Base-by-base conservation (phyloP, 73 alveolate genomes). In the Paramecium biaurelia region DNA sequence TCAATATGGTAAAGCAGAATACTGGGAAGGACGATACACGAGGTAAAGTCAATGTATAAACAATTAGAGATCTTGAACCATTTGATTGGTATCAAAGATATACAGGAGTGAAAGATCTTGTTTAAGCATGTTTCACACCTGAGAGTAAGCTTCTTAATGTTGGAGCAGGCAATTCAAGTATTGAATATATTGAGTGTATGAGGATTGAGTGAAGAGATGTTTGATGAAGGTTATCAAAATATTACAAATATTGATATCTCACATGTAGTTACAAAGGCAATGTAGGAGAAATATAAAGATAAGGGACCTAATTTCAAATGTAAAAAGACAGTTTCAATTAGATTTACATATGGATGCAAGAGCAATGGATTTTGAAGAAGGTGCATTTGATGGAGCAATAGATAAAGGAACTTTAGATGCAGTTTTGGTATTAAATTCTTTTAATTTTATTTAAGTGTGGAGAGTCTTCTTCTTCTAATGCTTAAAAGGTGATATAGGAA, bases 1-100 rank as follows among this genome's bases (percentile, higher is more conserved):
- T 57, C 97, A 97, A 93, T 98, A 97, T 96, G 99, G 99, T 74
- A 98, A 97, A 90, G 97, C 98, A 59, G 99, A 98, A 86, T 98
- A 98, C 95, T 98, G 99, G 99, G 99, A 98, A 85, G 99, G 97
- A 93, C 92, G 99, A 92, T 98, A 98, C 95, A 95, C 98, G 38
- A 95, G 96, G 99, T 96, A 95, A 26, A 42, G 67, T 20, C 34
- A 42, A 32, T 9, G 89, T 63, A 28, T 37, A 28, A 20, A 12
- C 0, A 53, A 14, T n/a, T 84, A 96, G 99, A 58, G 98, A 97
- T 63, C 97, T 98, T 70, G 99, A 98, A 74, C 99, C 99, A 37
- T 98, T 97, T 92, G 99, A 98, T 87, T 98, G 99, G 99, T 98
- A 96, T 92, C 96, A 98, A 92, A 95, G 98, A 79, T 98, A 93